Evolutionary conservation across 352 stramenopile species (phyloP), one percentile per base, ranked within the genome.

Genomic region (Pythium scleroteichum): DNA sequence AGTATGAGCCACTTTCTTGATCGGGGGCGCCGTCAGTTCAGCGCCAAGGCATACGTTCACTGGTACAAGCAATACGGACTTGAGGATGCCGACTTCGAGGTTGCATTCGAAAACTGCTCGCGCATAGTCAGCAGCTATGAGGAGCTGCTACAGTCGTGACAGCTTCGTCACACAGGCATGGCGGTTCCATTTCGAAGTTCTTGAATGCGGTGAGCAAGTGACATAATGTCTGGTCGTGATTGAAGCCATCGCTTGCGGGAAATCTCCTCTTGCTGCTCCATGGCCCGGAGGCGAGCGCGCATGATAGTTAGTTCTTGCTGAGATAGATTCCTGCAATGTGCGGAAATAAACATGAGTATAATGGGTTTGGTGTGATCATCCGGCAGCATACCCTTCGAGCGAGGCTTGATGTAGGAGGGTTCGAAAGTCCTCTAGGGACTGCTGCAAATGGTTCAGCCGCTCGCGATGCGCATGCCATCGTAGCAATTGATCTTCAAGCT

Each of bases 21-120:
- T 38, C 74, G 76, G 33, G 76, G 69, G n/a, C 74, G 69, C 35
- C 60, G 57, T 7, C 78, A 88, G 59, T 84, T 81, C 26, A 27
- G 69, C 2, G 74, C 68, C 0, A 63, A 65, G 2, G 78, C 78
- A 4, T 88, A 88, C 61, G 58, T 73, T 0, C 78, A 88, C 63
- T 88, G 78, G 78, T 88, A 85, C 45, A 76, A 75, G 51, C 76
- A 88, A 44, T 66, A 82, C 44, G 78, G 78, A 16, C 66, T 88
- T 8, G 76, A 88, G 54, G 68, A 86, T 39, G 64, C 40, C 16
- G 66, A 80, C 2, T 86, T 88, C 47, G 54, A 81, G 12, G 27
- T 24, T 23, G 74, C 78, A 0, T 88, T 88, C 23, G 68, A 81
- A 7, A 53, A 67, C 6, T 76, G 67, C 45, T 38, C 47, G 9